phyloP scores from a whole-genome alignment of 805 yeast genomes.

The Crinitomyces ghanaensis region DNA sequence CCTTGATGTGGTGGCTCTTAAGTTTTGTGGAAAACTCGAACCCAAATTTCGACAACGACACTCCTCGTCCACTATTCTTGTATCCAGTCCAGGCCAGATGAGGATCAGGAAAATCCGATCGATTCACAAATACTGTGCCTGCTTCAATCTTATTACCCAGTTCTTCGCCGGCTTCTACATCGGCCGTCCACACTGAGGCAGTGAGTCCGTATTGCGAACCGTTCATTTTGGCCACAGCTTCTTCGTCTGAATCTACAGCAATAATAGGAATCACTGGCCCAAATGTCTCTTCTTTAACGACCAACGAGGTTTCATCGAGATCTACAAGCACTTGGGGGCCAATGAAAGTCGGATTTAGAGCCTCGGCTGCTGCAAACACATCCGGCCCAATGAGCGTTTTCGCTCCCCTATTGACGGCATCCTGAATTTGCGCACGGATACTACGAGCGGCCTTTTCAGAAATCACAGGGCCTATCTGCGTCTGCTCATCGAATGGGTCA shows the following conservation, averaged over 20 bases:
- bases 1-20: slow-evolving; percentile 26
- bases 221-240: slow-evolving; percentile 64
- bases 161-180: slow-evolving; percentile 54
- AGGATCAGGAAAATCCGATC: slow-evolving; percentile 53
- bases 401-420: slow-evolving; percentile 45
- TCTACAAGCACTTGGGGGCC: slow-evolving; percentile 74
- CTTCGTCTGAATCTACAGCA: slow-evolving; percentile 62
- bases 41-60: slow-evolving; percentile 59
- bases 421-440: slow-evolving; percentile 34
- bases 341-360: slow-evolving; percentile 61
- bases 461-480: slow-evolving; percentile 57
- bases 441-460: slow-evolving; percentile 39
- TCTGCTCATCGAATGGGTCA: slow-evolving; percentile 60
- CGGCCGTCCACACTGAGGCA: slow-evolving; percentile 73
- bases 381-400: slow-evolving; percentile 34
- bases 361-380: slow-evolving; percentile 60
- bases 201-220: slow-evolving; percentile 75
- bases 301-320: slow-evolving; percentile 44
- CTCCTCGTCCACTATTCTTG: slow-evolving; percentile 60
- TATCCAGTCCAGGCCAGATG: slow-evolving; percentile 67
- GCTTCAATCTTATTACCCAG: slow-evolving; percentile 48
- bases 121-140: slow-evolving; percentile 55
- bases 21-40: slow-evolving; percentile 30
- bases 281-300: slow-evolving; percentile 75
- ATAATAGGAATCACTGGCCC: slow-evolving; percentile 78